A percentile compares a stretch with the other conserved stretches of the same genome.
These are phyloP conservation scores for Hirsutella rhossiliensis DNA, from an alignment of 2,329 filamentous ascomycete species.

Conservation along the genomic window DNA sequence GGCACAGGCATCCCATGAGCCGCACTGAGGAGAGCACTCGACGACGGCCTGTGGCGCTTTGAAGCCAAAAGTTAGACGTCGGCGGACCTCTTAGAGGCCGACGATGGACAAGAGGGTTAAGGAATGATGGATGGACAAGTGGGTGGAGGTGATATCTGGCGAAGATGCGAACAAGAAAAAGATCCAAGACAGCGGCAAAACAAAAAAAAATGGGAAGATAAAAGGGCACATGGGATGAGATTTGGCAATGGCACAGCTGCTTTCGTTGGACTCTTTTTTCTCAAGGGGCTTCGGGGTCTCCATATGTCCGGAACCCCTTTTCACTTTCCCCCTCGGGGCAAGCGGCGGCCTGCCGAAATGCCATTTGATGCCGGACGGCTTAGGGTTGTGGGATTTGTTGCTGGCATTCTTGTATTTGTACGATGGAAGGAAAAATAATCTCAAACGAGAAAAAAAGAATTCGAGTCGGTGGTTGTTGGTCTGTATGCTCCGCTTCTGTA, in stretches of 20 bases:
- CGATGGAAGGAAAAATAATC: constrained; percentile 1
- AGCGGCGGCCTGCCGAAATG: background rate
- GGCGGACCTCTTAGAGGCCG: too few species aligned
- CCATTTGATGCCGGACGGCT: constrained; percentile 9
- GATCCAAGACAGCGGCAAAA: background rate
- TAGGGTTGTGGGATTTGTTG: constrained; percentile 6
- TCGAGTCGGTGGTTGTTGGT: background rate
- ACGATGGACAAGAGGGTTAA: too few species aligned
- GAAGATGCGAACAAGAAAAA: background rate
- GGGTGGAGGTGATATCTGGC: background rate
- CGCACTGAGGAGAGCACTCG: background rate
- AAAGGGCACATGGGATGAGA: constrained; percentile 6
- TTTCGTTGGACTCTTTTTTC: constrained; percentile 3
- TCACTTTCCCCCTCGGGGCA: too few species aligned
- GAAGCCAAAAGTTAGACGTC: too few species aligned
- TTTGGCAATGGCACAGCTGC: constrained; percentile 4
- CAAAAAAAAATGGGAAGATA: constrained; percentile 1
- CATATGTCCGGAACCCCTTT: too few species aligned
- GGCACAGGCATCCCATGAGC: constrained; percentile 2
- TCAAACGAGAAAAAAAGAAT: background rate
- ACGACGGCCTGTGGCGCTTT: background rate
- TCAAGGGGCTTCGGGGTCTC: background rate
- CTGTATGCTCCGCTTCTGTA: too few species aligned
- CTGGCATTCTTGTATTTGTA: constrained; percentile 8
- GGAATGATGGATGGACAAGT: too few species aligned